These are phyloP conservation scores for Crepidotus variabilis DNA, from an alignment of 768 basidiomycete species.

Conservation along the genomic window DNA sequence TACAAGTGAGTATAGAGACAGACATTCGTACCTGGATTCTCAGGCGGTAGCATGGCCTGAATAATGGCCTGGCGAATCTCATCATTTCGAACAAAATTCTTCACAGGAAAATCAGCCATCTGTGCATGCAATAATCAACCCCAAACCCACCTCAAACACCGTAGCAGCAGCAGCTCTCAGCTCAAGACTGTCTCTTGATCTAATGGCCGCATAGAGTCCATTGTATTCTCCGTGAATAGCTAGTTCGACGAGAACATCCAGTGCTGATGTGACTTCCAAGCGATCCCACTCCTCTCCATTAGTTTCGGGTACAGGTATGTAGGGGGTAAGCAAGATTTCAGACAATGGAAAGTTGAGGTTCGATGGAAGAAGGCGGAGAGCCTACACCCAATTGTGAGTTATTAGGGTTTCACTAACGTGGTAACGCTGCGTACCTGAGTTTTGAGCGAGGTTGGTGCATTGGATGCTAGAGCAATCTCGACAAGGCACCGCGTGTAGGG, in stretches of 20 bases:
- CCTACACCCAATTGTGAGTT: conserved; percentile 23
- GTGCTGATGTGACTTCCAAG: conserved; percentile 72
- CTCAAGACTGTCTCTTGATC: conserved; percentile 65
- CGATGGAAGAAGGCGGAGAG: conserved; percentile 42
- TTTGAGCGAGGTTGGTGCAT: conserved; percentile 85
- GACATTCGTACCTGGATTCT: conserved; percentile 36
- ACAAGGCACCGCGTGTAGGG: conserved; percentile 73
- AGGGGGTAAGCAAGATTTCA: conserved; percentile 64
- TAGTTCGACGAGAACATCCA: conserved; percentile 80
- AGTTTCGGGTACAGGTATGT: conserved; percentile 76
- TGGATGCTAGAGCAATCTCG: conserved; percentile 90
- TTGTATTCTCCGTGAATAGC: conserved; percentile 88
- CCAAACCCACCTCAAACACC: conserved; percentile 71
- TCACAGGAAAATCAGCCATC: conserved; percentile 6
- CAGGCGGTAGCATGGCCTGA: conserved; percentile 65
- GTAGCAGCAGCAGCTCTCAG: conserved; percentile 72
- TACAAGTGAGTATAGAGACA: background rate
- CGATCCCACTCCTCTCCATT: conserved; percentile 94
- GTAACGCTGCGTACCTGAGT: conserved; percentile 55
- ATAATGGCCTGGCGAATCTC: conserved; percentile 68
- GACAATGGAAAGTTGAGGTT: conserved; percentile 60
- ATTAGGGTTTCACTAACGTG: background rate
- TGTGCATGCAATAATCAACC: background rate
- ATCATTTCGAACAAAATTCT: conserved; percentile 78
- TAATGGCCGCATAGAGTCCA: conserved; percentile 54